Evolutionary conservation across 441 rosid species (phyloP).

Genomic region (Metrosideros polymorpha): DNA sequence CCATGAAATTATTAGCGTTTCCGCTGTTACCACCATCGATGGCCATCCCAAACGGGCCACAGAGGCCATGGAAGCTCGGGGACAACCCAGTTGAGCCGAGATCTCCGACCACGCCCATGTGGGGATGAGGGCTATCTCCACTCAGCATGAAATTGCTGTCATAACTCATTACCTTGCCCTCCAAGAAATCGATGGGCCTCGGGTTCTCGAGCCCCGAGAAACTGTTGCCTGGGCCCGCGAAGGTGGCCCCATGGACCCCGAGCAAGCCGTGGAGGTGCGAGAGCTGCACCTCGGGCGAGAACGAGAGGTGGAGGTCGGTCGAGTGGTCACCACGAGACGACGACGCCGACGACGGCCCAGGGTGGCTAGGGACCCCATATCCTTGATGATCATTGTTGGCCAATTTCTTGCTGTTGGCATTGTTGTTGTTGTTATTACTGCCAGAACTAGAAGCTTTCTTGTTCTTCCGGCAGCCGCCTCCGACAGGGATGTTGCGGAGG

Average conservation of each 20-base stretch:
- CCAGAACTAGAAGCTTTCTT: slow-evolving; percentile 16
- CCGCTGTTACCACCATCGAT: slow-evolving; percentile 4
- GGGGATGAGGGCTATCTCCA: slow-evolving; percentile 7
- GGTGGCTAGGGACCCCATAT: not conserved
- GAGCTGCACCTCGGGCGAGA: slow-evolving; percentile 34
- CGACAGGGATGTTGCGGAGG: slow-evolving; percentile 10
- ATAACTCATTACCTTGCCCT: slow-evolving; percentile 27
- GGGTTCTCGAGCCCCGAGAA: slow-evolving; percentile 49
- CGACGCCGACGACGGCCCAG: slow-evolving; percentile 33
- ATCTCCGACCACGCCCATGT: slow-evolving; percentile 25
- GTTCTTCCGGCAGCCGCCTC: slow-evolving; percentile 12
- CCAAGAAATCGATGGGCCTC: slow-evolving; percentile 72
- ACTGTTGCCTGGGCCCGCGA: slow-evolving; percentile 10
- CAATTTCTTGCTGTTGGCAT: slow-evolving; percentile 22
- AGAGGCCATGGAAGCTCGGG: slow-evolving; percentile 22
- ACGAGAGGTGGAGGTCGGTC: slow-evolving; percentile 60
- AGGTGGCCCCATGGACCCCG: slow-evolving; percentile 18
- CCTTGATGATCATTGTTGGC: slow-evolving; percentile 3
- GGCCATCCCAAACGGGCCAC: slow-evolving; percentile 31
- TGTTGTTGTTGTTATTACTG: not conserved
- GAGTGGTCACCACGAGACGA: slow-evolving; percentile 19
- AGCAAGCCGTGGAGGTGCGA: slow-evolving; percentile 46
- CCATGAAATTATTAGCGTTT: slow-evolving; percentile 34
- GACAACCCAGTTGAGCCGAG: slow-evolving; percentile 20
- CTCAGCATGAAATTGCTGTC: not conserved